Evolutionary conservation across 1,139 yeast genomes (phyloP).

Genomic region (Pichia sp.): DNA sequence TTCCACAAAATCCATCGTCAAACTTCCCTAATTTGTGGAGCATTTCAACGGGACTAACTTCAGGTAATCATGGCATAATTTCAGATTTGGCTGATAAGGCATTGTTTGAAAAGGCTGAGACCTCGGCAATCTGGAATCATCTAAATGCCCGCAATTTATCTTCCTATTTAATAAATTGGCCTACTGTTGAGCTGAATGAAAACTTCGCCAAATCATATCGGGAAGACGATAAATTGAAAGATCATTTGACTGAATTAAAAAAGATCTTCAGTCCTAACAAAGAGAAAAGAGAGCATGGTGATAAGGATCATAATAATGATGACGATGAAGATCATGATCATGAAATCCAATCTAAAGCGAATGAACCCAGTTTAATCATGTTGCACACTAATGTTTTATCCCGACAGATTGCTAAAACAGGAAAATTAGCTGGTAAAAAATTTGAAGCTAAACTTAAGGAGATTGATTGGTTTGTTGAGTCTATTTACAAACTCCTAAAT

Average conservation of each 20-base stretch:
- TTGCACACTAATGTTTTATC: constrained; percentile 72
- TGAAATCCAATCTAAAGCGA: too few relatives aligned
- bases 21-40: constrained; percentile 95
- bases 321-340: too few relatives aligned
- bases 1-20: constrained; percentile 80
- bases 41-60: constrained; percentile 75
- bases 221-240: constrained; percentile 49
- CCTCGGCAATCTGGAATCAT: too few relatives aligned
- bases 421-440: constrained; percentile 49
- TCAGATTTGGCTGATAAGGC: too few relatives aligned
- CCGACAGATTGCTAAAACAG: constrained; percentile 62
- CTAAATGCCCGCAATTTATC: too few relatives aligned
- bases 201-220: constrained; percentile 34
- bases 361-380: background rate
- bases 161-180: too few relatives aligned
- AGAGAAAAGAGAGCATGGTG: too few relatives aligned
- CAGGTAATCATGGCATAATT: constrained; percentile 61
- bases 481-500: constrained; percentile 39
- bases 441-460: constrained; percentile 44
- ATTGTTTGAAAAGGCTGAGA: too few relatives aligned
- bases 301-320: too few relatives aligned
- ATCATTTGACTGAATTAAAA: constrained; percentile 50
- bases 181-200: too few relatives aligned
- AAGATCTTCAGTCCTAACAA: constrained; percentile 49
- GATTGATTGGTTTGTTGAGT: constrained; percentile 58